Percentiles rank a stretch among this genome's conserved stretches.
Evolutionary conservation across 169 alveolate species (phyloP).

Genomic region (Plasmodium coatneyi): DNA sequence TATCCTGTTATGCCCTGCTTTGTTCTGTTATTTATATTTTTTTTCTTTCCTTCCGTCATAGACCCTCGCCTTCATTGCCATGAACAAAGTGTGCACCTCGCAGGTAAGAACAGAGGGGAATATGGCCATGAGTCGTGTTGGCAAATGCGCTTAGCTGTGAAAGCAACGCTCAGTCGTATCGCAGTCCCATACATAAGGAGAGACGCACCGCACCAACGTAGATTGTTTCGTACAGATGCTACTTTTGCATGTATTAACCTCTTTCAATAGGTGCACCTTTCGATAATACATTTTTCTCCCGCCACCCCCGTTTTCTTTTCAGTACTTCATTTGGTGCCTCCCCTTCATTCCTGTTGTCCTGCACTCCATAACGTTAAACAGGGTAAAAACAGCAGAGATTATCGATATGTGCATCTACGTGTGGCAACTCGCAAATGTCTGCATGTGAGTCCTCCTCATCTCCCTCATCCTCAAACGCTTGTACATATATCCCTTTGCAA

Average conservation of each 20-base stretch:
- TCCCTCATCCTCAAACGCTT: neutral
- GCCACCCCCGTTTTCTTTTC: neutral
- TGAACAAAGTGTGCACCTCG: conserved; percentile 96
- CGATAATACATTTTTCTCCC: neutral
- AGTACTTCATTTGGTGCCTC: conserved; percentile 92
- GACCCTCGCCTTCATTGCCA: conserved; percentile 94
- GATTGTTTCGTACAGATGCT: neutral
- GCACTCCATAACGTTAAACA: conserved; percentile 68
- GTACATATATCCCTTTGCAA: neutral
- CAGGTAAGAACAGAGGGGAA: conserved; percentile 77
- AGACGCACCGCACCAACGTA: neutral
- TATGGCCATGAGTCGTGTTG: neutral
- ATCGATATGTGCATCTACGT: neutral
- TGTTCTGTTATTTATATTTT: conserved; percentile 66
- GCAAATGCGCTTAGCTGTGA: neutral
- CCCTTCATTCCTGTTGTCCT: conserved; percentile 88
- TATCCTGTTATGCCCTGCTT: neutral
- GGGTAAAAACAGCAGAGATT: conserved; percentile 19
- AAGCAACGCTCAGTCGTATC: neutral
- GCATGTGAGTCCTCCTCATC: neutral
- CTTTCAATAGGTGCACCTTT: neutral
- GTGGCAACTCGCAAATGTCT: neutral
- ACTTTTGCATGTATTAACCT: neutral
- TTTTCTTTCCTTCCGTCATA: conserved; percentile 84
- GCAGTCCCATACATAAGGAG: neutral